Evolutionary conservation across 2,329 filamentous ascomycete genomes (phyloP), one percentile per base, ranked within the genome.

Genomic region (Phialophora tarda): DNA sequence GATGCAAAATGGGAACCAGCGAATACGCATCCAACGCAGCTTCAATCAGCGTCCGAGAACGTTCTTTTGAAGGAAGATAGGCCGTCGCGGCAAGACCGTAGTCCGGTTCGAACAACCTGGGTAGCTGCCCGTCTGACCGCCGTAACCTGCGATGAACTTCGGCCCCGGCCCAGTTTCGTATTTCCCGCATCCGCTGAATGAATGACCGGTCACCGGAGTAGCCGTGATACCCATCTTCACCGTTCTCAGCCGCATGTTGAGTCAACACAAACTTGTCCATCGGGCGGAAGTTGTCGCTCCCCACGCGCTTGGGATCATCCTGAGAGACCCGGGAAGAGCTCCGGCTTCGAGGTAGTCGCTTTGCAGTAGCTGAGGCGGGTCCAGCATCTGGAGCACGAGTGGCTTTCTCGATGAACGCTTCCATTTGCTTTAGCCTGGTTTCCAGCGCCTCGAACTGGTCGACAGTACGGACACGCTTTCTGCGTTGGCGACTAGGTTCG

Each of bases 111-210:
- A 61, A 61, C 17, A 61, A 17, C 6, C 48, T 61, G 44, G 59
- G 38, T 24, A 32, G 6, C 30, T 26, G 47, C 47, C 32, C 48
- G 10, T 24, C 32, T 26, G 59, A 47, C 6, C 38, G 59, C 11
- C 32, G 48, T 26, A 61, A 21, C 26, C 47, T 26, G 11, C 38
- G 48, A 61, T 30, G 47, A 17, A 61, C 47, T 30, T 53, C 47
- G 30, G 44, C 48, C n/a, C 59, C 47, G 10, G 47, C 38, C 59
- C 59, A 61, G n/a, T 54, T 34, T 53, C 48, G 32, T 26, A 61
- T 26, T 61, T 61, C 59, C 24, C 59, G 47, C 59, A 61, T 61
- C 30, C 59, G 59, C 48, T 61, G 47, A 21, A 61, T 51, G 47
- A 61, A 61, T 3, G 59, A 41, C 14, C 59, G 59, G 30, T 61